These are phyloP conservation scores for Apiospora malaysiana DNA, from an alignment of 2,329 filamentous ascomycete genomes.

Conservation along the genomic window DNA sequence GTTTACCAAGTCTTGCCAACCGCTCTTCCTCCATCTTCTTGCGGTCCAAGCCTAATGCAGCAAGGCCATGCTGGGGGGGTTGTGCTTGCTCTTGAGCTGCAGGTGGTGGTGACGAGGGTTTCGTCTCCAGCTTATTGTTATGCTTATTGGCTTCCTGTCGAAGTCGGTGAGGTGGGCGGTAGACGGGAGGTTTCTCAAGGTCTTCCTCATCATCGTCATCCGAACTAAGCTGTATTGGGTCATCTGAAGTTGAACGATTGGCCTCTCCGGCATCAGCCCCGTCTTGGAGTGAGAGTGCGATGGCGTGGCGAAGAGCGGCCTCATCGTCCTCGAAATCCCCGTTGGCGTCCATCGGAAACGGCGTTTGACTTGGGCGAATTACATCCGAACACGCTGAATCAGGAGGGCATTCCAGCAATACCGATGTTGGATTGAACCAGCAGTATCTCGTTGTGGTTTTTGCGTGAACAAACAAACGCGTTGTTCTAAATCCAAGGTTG, in stretches of 20 bases:
- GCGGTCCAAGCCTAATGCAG: slow-evolving; percentile 67
- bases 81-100: slow-evolving; percentile 23
- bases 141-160: slow-evolving; percentile 23
- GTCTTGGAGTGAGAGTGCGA: slow-evolving; percentile 60
- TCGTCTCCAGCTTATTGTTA: background rate
- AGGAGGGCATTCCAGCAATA: background rate
- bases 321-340: slow-evolving; percentile 51
- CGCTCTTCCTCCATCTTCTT: slow-evolving; percentile 87
- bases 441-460: background rate
- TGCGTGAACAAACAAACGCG: slow-evolving; percentile 5
- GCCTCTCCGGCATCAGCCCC: slow-evolving; percentile 20
- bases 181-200: slow-evolving; percentile 28
- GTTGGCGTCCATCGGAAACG: background rate
- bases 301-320: slow-evolving; percentile 64
- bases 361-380: background rate
- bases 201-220: slow-evolving; percentile 32
- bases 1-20: slow-evolving; percentile 71
- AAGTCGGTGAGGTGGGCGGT: slow-evolving; percentile 10
- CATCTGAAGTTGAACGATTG: slow-evolving; percentile 26
- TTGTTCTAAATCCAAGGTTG: background rate
- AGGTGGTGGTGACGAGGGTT: slow-evolving; percentile 14
- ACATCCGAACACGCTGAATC: background rate
- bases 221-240: slow-evolving; percentile 39
- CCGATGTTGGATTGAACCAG: background rate
- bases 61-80: slow-evolving; percentile 29